phyloP scores from a whole-genome alignment of 768 basidiomycete species.

The Mycena metata region DNA sequence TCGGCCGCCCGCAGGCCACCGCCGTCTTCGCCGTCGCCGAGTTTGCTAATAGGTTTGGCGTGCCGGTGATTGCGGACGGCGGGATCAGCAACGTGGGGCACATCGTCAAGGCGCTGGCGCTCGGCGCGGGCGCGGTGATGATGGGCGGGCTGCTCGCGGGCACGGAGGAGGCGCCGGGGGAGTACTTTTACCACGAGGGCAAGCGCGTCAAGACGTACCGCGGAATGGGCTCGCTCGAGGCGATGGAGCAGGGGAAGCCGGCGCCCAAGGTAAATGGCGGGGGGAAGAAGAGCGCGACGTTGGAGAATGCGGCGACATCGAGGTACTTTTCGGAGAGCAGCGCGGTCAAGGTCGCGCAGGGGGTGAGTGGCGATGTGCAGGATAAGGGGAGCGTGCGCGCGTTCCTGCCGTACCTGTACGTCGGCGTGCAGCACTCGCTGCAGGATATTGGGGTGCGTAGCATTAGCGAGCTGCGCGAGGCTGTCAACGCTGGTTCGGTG shows the following conservation, averaged over 20 bases:
- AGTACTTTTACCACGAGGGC: slow-evolving; percentile 99
- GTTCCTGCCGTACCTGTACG: slow-evolving; percentile 89
- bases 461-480: slow-evolving; percentile 74
- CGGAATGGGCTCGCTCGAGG: slow-evolving; percentile 97
- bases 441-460: slow-evolving; percentile 91
- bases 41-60: slow-evolving; percentile 92
- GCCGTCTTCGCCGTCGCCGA: slow-evolving; percentile 98
- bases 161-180: slow-evolving; percentile 96
- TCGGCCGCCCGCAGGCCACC: slow-evolving; percentile 96
- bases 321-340: slow-evolving; percentile 96
- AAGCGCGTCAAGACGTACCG: slow-evolving; percentile 99
- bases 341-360: slow-evolving; percentile 95
- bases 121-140: slow-evolving; percentile 98
- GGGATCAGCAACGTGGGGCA: slow-evolving; percentile 97
- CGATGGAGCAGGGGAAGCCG: slow-evolving; percentile 86
- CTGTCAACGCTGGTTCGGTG: slow-evolving; percentile 75
- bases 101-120: slow-evolving; percentile 94
- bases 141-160: slow-evolving; percentile 98
- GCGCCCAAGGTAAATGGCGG: slow-evolving; percentile 43
- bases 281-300: slow-evolving; percentile 50
- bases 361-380: slow-evolving; percentile 96
- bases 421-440: slow-evolving; percentile 91
- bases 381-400: slow-evolving; percentile 96
- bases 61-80: slow-evolving; percentile 97
- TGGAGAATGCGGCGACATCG: slow-evolving; percentile 96